Conservation (phyloP, 2,329 filamentous ascomycete species). For the Aspergillus fructus region DNA sequence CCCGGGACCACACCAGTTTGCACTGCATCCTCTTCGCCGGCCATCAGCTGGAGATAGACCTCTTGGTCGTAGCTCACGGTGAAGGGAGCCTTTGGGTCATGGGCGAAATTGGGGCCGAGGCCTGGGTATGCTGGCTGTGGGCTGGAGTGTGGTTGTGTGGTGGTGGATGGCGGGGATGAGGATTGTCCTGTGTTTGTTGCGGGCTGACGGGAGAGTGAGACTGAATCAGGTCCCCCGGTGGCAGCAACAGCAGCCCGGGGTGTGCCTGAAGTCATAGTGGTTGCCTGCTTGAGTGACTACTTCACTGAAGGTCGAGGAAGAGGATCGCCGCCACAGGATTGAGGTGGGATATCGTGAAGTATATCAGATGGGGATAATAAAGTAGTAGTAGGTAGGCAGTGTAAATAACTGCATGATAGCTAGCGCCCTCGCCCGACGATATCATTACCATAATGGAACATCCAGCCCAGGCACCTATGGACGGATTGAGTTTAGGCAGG, state of each 20-base stretch:
- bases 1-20: neutral
- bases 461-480: neutral
- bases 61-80: constrained; percentile 34
- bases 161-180: neutral
- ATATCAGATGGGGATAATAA: neutral
- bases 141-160: neutral
- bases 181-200: neutral
- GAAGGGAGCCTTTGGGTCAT: constrained; percentile 12
- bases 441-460: neutral
- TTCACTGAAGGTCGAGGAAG: too few relatives aligned
- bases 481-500: neutral
- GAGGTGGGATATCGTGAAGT: neutral
- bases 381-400: neutral
- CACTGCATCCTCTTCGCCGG: constrained; percentile 14
- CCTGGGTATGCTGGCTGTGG: constrained; percentile 48
- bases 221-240: neutral
- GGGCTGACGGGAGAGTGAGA: neutral
- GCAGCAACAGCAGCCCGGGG: neutral
- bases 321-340: neutral
- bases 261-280: neutral
- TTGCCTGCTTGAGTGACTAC: neutral
- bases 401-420: neutral
- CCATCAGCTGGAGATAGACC: constrained; percentile 29
- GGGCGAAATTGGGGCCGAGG: constrained; percentile 35
- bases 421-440: neutral